Evolutionary conservation across 169 alveolate species (phyloP).

Genomic region (Plasmodium gonderi): DNA sequence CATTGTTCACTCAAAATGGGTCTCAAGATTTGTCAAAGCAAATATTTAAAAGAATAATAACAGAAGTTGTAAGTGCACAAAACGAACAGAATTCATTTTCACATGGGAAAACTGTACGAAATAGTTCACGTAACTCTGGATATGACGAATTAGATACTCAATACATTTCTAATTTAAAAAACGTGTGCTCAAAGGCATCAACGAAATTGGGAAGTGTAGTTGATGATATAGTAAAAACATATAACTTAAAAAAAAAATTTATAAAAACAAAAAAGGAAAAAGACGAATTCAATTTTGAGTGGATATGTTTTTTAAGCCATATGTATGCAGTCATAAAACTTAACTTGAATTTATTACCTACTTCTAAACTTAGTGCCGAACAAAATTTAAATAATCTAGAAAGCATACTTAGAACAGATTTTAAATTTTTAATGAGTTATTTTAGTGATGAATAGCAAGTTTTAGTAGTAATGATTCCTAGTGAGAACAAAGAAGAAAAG

Average conservation of each 20-base stretch:
- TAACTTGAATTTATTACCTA: too few relatives aligned
- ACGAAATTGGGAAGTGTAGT: neutral
- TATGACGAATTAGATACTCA: neutral
- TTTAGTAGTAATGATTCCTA: too few relatives aligned
- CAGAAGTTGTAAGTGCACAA: conserved; percentile 1
- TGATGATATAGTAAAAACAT: neutral
- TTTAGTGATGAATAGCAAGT: too few relatives aligned
- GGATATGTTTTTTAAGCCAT: too few relatives aligned
- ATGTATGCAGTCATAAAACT: too few relatives aligned
- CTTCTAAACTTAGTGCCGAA: too few relatives aligned
- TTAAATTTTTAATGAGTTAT: too few relatives aligned
- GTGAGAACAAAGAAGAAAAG: too few relatives aligned
- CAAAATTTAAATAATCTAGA: too few relatives aligned
- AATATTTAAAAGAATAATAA: neutral
- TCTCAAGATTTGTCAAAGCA: conserved; percentile 2
- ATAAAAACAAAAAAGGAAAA: neutral
- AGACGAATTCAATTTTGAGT: neutral
- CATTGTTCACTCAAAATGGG: neutral
- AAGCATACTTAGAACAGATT: too few relatives aligned
- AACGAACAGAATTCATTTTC: neutral
- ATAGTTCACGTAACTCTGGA: neutral
- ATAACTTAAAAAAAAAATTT: neutral
- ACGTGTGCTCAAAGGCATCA: neutral
- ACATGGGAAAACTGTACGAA: neutral
- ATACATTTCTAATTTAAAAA: neutral